Evolutionary conservation across 805 yeast genomes (phyloP).

Genomic region (Candida suzukii): DNA sequence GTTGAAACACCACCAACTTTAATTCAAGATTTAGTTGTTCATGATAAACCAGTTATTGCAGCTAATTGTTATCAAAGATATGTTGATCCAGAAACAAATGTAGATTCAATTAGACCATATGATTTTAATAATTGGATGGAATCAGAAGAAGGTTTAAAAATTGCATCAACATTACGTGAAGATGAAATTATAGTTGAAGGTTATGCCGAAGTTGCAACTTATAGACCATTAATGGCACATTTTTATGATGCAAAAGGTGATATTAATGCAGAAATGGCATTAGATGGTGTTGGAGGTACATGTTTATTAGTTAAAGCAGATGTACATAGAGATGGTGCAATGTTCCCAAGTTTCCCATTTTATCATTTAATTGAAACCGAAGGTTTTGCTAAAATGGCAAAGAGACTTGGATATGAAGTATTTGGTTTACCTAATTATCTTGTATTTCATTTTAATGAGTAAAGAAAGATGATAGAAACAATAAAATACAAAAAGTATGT

Average conservation of each 20-base stretch:
- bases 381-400: constrained; percentile 98
- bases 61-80: constrained; percentile 92
- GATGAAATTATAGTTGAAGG: constrained; percentile 96
- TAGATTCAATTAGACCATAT: constrained; percentile 68
- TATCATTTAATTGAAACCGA: constrained; percentile 96
- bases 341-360: constrained; percentile 98
- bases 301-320: constrained; percentile 94
- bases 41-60: constrained; percentile 79
- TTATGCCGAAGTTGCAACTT: constrained; percentile 87
- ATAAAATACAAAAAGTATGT: too few species aligned
- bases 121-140: constrained; percentile 97
- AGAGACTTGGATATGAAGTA: constrained; percentile 84
- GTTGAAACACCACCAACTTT: constrained; percentile 80
- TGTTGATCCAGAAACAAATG: constrained; percentile 47
- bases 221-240: constrained; percentile 90
- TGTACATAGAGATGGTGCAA: constrained; percentile 98
- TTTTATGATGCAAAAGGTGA: constrained; percentile 65
- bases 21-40: constrained; percentile 80
- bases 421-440: constrained; percentile 91
- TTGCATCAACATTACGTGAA: constrained; percentile 67
- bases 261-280: constrained; percentile 58
- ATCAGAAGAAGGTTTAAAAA: constrained; percentile 66
- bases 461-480: constrained; percentile 1
- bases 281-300: constrained; percentile 98
- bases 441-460: constrained; percentile 87